Base-by-base conservation (phyloP, 1,284 basidiomycete genomes). In the Ustilago crameri region DNA sequence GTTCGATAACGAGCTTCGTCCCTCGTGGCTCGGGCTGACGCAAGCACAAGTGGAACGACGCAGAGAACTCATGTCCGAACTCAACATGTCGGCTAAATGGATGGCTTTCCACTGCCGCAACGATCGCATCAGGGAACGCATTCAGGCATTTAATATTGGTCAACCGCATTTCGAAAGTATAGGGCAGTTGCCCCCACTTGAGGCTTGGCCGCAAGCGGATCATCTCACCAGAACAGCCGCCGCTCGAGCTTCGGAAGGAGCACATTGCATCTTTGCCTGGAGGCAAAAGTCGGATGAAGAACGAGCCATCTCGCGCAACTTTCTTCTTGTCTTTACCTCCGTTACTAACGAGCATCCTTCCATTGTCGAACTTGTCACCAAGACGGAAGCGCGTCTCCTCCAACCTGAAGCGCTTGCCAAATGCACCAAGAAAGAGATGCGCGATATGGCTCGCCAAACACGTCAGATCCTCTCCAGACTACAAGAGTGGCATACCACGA, bases 381-480 rank as follows among this genome's bases (percentile, higher is more conserved):
- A 47, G 27, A 58, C 59, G 38, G 59, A 62, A 38, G 34, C 59
- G 0, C 30, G 32, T 3, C 37, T 68, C 8, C 24, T 68, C 26
- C 46, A 59, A 12, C 58, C 59, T 2, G 65, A 62, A 41, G 27
- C 51, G 9, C 54, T 62, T 15, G 42, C 27, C 8, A 49, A 24
- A 20, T 57, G 54, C 30, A 58, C 65, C 8, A 68, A 62, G 47
- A 54, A 68, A 20, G 59, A 62, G 30, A 56, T 62, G 49, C 47
- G 59, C 10, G 52, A 62, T 17, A 57, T 68, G 65, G 59, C 65
- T 1, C 42, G 51, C 4, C 47, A 54, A 18, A 68, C 65, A 8
- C 58, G 65, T 18, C 43, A 42, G 12, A 45, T 58, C 23, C 46
- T 68, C 3, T 54, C 56, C 15, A 35, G 51, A 5, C 34, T 68